Evolutionary conservation across 768 basidiomycete genomes (phyloP), one percentile per base, ranked within the genome.

Genomic region (Suillus spraguei): DNA sequence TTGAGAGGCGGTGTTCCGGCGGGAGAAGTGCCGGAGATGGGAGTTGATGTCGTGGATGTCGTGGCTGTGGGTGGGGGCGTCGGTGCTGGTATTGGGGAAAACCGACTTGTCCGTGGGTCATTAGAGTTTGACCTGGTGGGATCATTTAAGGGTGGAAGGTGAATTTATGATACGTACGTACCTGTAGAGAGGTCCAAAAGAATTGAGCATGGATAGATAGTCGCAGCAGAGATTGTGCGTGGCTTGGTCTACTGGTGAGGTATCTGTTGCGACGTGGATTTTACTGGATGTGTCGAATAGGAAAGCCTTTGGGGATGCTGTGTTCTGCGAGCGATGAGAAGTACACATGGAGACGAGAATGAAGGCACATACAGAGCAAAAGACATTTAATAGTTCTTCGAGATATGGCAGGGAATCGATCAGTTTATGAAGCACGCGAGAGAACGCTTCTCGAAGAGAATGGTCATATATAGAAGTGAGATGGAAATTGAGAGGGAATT

Each of bases 401-500:
- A 97, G 81, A 71, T 89, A 92, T 1, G 92, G 92, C 39, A 97
- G 78, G 13, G 92, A 89, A 65, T 91, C 90, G 62, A 95, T 87
- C 39, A 95, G 81, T 68, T 91, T 93, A 72, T 97, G 94, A 24
- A 97, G 77, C 47, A 96, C 92, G 50, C 87, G 87, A 6, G 95
- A 96, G 77, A 97, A 94, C 0, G 95, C 95, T 69, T 97, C 94
- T 71, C 92, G 91, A 33, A 97, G 81, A 2, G 94, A 89, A 67
- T 95, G 92, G 72, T 99, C 95, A 70, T 95, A 94, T 28, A 97
- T 91, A 0, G 93, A 95, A 2, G 97, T 98, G 61, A 98, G 83
- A 74, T 95, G 87, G 71, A 95, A 97, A 70, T 92, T 92, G 66
- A 95, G 83, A 16, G 86, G 87, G 64, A 92, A 82, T 65, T 91